Percentiles rank a stretch among this genome's conserved stretches.
These are phyloP conservation scores for Trichothecium sympodiale DNA, from an alignment of 2,329 filamentous ascomycete genomes.

Conservation along the genomic window DNA sequence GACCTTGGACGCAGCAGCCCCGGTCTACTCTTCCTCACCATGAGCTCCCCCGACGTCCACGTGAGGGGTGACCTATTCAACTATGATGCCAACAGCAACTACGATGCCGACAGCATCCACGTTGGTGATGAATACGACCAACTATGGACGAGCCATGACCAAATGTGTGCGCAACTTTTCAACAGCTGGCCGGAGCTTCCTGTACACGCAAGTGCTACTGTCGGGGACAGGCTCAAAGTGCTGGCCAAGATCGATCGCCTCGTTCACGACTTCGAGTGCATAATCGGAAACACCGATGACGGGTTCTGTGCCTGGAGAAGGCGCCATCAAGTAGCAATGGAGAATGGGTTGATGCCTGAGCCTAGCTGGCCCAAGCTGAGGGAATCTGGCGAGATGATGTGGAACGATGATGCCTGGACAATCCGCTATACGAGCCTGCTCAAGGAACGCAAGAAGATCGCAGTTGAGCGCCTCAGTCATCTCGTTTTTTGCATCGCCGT, in stretches of 20 bases:
- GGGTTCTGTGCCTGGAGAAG: constrained; percentile 11
- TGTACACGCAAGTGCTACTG: too few species aligned
- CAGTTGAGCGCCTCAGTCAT: constrained; percentile 2
- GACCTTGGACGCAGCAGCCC: too few species aligned
- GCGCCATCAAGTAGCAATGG: constrained; percentile 14
- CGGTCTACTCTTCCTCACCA: too few species aligned
- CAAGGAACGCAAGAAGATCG: constrained; percentile 10
- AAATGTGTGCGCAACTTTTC: too few species aligned
- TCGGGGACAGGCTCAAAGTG: constrained; percentile 1
- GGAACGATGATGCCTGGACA: constrained; percentile 12
- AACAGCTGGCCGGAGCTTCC: too few species aligned
- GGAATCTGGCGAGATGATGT: constrained; percentile 1
- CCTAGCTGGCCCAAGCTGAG: constrained; percentile 8
- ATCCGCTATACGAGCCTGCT: constrained; percentile 12
- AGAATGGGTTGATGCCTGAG: constrained; percentile 4
- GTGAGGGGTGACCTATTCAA: too few species aligned
- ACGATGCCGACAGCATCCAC: too few species aligned
- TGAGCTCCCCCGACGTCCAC: too few species aligned
- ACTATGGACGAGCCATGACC: too few species aligned
- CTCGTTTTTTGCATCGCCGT: too few species aligned
- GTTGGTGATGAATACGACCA: too few species aligned
- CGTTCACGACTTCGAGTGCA: constrained; percentile 11
- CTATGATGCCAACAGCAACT: too few species aligned
- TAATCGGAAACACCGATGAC: constrained; percentile 11
- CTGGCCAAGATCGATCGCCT: constrained; percentile 11